These are phyloP conservation scores for Suhomyces faveliae DNA, from an alignment of 805 yeast genomes.

Conservation along the genomic window DNA sequence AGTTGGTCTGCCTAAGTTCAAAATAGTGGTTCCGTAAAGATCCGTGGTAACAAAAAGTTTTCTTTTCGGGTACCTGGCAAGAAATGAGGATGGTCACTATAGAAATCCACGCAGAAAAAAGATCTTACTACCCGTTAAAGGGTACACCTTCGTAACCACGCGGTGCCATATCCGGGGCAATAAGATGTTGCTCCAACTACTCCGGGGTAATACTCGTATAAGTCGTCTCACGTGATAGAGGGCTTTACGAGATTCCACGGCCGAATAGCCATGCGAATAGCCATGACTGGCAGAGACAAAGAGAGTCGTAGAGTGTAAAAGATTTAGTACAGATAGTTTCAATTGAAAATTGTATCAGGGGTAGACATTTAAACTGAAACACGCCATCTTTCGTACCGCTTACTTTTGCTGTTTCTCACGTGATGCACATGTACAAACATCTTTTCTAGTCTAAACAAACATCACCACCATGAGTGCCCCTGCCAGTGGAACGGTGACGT, in stretches of 20 bases:
- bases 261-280: too few species aligned
- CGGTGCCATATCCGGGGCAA: not conserved
- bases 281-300: too few species aligned
- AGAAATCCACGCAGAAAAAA: not conserved
- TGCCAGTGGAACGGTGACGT: conserved; percentile 3
- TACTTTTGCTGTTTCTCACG: too few species aligned
- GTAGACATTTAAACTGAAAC: not conserved
- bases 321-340: too few species aligned
- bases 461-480: conserved; percentile 5
- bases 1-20: not conserved
- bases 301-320: too few species aligned
- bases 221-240: not conserved
- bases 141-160: not conserved
- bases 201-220: not conserved
- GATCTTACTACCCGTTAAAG: not conserved
- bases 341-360: too few species aligned
- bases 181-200: not conserved
- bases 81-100: not conserved
- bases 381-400: too few species aligned
- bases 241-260: too few species aligned
- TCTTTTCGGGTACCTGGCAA: not conserved
- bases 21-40: conserved; percentile 1
- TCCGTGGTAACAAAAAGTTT: conserved; percentile 1
- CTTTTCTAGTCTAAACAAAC: not conserved
- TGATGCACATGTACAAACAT: not conserved